Percentiles rank a stretch among this genome's conserved stretches.
Conservation (phyloP, 371 early-diverging fungal species). For the Rhizomucor pusillus region DNA sequence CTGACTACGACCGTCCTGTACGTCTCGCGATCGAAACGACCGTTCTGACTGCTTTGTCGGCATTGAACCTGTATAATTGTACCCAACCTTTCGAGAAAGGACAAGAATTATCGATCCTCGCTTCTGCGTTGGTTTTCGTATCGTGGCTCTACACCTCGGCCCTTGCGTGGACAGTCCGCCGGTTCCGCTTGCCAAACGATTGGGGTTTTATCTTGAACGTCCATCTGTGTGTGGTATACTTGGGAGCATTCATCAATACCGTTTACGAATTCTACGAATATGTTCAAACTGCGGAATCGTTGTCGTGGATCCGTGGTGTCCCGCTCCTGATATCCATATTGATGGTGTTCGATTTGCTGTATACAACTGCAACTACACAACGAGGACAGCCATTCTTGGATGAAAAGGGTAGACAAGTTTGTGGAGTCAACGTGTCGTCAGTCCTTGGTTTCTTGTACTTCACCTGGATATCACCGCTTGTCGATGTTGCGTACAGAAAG, state of each 20-base stretch:
- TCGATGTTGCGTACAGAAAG: constrained; percentile 26
- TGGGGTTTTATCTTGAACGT: constrained; percentile 42
- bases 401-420: constrained; percentile 23
- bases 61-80: constrained; percentile 2
- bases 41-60: constrained; percentile 4
- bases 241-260: not conserved
- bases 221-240: constrained; percentile 25
- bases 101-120: not conserved
- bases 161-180: constrained; percentile 16
- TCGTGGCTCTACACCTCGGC: constrained; percentile 27
- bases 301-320: constrained; percentile 5
- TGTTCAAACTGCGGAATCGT: not conserved
- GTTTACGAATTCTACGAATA: not conserved
- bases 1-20: constrained; percentile 10
- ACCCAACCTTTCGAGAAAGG: not conserved
- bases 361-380: constrained; percentile 22
- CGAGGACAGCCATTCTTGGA: constrained; percentile 38
- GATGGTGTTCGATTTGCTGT: constrained; percentile 19
- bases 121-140: constrained; percentile 9
- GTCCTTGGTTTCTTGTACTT: constrained; percentile 15
- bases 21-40: constrained; percentile 13
- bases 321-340: constrained; percentile 12
- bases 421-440: constrained; percentile 12
- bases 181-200: constrained; percentile 20
- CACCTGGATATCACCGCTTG: constrained; percentile 22